Conservation (phyloP, 306 rosid genomes). For the Cajanus cajan region DNA sequence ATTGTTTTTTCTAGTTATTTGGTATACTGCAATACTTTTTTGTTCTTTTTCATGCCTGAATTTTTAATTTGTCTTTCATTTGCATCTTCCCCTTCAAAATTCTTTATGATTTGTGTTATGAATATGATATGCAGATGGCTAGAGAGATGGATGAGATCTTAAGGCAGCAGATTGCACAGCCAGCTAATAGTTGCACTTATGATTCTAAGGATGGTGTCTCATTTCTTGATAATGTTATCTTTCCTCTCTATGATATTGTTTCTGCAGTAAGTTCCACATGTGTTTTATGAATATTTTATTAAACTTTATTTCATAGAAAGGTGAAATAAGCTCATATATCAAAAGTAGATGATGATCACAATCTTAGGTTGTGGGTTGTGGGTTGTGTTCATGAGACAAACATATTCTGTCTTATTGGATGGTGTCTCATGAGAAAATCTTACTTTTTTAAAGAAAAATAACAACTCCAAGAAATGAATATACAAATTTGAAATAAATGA, state of each 20-base stretch:
- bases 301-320: neutral
- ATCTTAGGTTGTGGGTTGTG: neutral
- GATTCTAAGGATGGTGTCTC: slow-evolving; percentile 62
- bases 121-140: slow-evolving; percentile 67
- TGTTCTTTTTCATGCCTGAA: neutral
- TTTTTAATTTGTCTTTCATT: neutral
- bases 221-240: slow-evolving; percentile 78
- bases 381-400: neutral
- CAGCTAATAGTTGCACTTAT: slow-evolving; percentile 78
- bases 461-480: neutral
- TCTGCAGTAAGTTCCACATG: slow-evolving; percentile 65
- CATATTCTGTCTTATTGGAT: too few species aligned
- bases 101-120: slow-evolving; percentile 5
- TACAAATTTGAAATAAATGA: neutral
- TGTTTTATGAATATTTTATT: neutral
- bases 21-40: neutral
- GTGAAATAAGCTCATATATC: neutral
- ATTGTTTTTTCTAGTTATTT: neutral
- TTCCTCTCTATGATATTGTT: slow-evolving; percentile 72
- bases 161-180: slow-evolving; percentile 70
- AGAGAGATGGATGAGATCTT: slow-evolving; percentile 90
- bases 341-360: neutral
- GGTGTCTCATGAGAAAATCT: too few species aligned
- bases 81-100: neutral
- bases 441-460: neutral